phyloP scores from a whole-genome alignment of 768 basidiomycete species.

The Termitomyces eurrhizus region DNA sequence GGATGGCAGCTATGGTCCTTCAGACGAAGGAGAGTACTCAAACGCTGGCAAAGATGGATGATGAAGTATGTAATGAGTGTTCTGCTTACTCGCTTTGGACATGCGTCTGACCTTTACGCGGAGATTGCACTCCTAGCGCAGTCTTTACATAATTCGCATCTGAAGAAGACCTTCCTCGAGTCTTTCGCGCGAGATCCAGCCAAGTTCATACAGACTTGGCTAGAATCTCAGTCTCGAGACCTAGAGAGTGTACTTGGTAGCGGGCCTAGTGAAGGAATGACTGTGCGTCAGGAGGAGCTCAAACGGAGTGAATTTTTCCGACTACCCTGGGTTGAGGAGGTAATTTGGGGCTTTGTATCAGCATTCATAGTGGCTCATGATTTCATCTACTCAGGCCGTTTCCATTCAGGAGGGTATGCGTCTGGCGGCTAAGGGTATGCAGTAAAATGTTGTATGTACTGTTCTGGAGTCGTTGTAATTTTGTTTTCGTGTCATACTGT shows the following conservation, averaged over 20 bases:
- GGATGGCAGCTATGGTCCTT: constrained; percentile 69
- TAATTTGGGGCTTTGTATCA: constrained; percentile 17
- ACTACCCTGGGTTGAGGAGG: constrained; percentile 87
- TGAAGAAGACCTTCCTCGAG: constrained; percentile 83
- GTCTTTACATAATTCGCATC: constrained; percentile 80
- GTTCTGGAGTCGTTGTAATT: neutral
- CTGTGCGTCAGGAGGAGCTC: constrained; percentile 84
- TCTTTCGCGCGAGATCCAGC: constrained; percentile 78
- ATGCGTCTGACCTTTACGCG: neutral
- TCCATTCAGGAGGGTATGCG: constrained; percentile 81
- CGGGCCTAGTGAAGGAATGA: constrained; percentile 74
- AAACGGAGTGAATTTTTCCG: constrained; percentile 87
- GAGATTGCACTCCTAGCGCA: constrained; percentile 84
- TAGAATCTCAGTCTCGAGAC: constrained; percentile 90
- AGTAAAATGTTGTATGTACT: constrained; percentile 19
- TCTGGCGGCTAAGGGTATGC: constrained; percentile 49
- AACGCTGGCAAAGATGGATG: constrained; percentile 72
- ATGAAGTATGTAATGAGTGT: constrained; percentile 55
- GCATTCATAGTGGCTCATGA: constrained; percentile 1
- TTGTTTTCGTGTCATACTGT: neutral
- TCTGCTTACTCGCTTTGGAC: neutral
- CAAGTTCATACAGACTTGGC: constrained; percentile 83
- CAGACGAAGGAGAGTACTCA: constrained; percentile 69
- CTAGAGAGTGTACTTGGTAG: constrained; percentile 87
- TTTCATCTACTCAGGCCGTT: constrained; percentile 51